Evolutionary conservation across 176 grass and related monocot species (phyloP).

Genomic region (Thalia dealbata): DNA sequence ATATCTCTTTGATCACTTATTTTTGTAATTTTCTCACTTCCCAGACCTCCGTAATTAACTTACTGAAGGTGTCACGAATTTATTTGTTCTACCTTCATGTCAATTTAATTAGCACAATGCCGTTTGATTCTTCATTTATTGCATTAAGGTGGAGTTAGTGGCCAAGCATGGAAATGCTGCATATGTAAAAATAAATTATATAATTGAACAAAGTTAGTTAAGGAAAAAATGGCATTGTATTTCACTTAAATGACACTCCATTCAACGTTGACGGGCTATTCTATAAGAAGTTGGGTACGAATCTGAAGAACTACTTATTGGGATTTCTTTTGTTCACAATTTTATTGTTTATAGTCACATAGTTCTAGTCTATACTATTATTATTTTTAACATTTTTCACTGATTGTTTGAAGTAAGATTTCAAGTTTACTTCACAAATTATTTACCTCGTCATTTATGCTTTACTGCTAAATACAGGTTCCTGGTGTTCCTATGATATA

Average conservation of each 20-base stretch:
- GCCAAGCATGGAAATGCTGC: background rate
- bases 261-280: too few relatives aligned
- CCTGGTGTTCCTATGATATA: conserved; percentile 79
- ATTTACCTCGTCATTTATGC: background rate
- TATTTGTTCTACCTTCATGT: conserved; percentile 1
- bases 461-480: conserved; percentile 34
- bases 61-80: background rate
- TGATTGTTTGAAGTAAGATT: background rate
- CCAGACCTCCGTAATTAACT: too few relatives aligned
- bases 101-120: background rate
- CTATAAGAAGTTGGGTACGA: background rate
- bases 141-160: background rate
- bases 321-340: background rate
- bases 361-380: background rate
- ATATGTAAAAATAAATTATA: too few relatives aligned
- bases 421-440: background rate
- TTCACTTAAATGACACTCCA: background rate
- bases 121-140: background rate
- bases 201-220: too few relatives aligned
- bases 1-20: background rate
- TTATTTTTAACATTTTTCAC: background rate
- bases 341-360: background rate
- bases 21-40: background rate
- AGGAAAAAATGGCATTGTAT: background rate
- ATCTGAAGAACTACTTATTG: background rate